Base-by-base conservation (phyloP, 441 rosid genomes). In the Cnidoscolus chayamansa region DNA sequence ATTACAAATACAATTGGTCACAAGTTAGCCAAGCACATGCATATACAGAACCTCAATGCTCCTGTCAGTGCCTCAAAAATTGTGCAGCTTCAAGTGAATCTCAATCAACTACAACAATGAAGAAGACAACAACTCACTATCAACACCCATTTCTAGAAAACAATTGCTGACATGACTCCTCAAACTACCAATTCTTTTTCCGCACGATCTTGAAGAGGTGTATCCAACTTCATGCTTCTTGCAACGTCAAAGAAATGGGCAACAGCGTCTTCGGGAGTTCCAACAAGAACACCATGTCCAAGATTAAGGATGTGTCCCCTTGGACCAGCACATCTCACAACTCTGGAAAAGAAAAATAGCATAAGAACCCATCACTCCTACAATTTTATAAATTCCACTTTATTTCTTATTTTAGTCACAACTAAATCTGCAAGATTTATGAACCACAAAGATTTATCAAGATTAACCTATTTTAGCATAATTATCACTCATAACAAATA, bases 261-360 rank as follows among this genome's bases (percentile, higher is more conserved):
- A 61, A 94, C 98, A 19, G 97, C 97, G 78, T 86, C 97, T 82
- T 92, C 97, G 47, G 97, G 98, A 19, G 98, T 92, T 76, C 98
- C 97, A 55, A 94, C 98, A 54, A 92, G 91, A 73, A 90, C 95
- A 54, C 98, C 98, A 61, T 94, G 97, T 60, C 98, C 97, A 68
- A 89, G 87, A 78, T 92, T 92, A 77, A 90, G 97, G 49, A 92
- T 88, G 82, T 94, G 98, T 53, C 97, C 98, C 61, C 75, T 86
- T 67, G 86, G 81, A 72, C 97, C 97, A 35, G 97, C 97, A 68
- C 89, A 83, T 72, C 68, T 86, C 72, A 94, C 94, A 72, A 94
- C 97, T 84, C 97, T 92, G 88, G 66, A 73, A 78, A 75, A 82
- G 12, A 45, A 70, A 57, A 63, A 58, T 8, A 68, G 56, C 11